Evolutionary conservation across 306 rosid species (phyloP).

Genomic region (Vigna trinervia): DNA sequence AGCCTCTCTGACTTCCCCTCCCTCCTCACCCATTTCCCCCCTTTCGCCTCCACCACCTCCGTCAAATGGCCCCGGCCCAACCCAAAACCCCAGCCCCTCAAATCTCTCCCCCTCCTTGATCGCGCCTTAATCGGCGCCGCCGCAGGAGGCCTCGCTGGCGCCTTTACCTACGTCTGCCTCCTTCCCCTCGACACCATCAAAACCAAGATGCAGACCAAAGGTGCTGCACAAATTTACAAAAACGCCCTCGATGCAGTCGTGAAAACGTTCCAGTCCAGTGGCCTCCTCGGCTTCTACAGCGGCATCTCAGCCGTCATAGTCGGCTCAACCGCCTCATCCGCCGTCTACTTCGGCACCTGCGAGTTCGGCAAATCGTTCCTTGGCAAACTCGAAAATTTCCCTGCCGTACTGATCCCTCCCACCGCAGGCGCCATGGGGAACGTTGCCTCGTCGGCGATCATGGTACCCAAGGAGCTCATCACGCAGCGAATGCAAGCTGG

Average conservation of each 20-base stretch:
- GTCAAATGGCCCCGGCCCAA: conserved; percentile 49
- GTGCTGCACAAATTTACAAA: conserved; percentile 76
- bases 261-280: conserved; percentile 72
- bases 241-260: conserved; percentile 69
- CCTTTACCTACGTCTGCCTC: conserved; percentile 92
- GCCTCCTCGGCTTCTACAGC: conserved; percentile 77
- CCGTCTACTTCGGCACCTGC: conserved; percentile 87
- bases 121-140: conserved; percentile 88
- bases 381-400: conserved; percentile 55
- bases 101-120: conserved; percentile 72
- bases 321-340: conserved; percentile 89
- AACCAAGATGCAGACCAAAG: conserved; percentile 87
- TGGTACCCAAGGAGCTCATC: conserved; percentile 92
- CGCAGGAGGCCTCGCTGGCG: conserved; percentile 92
- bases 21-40: conserved; percentile 43
- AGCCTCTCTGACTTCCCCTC: conserved; percentile 56
- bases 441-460: conserved; percentile 78
- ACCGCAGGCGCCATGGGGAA: conserved; percentile 92
- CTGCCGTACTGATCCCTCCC: conserved; percentile 75
- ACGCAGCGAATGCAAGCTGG: conserved; percentile 94
- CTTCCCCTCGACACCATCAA: conserved; percentile 89
- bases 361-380: conserved; percentile 85
- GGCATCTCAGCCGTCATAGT: conserved; percentile 88
- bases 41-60: conserved; percentile 53
- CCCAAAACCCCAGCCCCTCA: conserved; percentile 53